These are phyloP conservation scores for Trematosphaeria pertusa DNA, from an alignment of 2,329 filamentous ascomycete species.

Conservation along the genomic window DNA sequence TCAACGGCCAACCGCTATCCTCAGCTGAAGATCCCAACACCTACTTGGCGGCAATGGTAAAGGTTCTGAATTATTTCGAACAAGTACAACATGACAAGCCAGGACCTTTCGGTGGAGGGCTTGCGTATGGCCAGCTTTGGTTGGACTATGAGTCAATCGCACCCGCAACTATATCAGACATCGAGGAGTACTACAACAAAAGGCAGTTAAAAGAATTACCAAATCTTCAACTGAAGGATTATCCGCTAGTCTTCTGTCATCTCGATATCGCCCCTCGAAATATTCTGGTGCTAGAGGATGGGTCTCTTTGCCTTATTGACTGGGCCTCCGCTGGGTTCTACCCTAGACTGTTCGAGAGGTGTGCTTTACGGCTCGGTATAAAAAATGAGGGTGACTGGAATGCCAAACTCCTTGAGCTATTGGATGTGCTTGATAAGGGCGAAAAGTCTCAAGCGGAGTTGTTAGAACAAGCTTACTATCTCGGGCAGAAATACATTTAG, in stretches of 20 bases:
- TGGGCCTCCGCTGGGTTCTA: too few relatives aligned
- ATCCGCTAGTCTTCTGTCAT: slow-evolving; percentile 17
- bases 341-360: too few relatives aligned
- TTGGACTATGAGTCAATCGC: slow-evolving; percentile 9
- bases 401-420: too few relatives aligned
- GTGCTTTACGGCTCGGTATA: too few relatives aligned
- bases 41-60: slow-evolving; percentile 9
- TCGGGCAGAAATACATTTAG: too few relatives aligned
- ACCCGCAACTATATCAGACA: slow-evolving; percentile 8
- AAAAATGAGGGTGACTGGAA: too few relatives aligned
- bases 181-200: slow-evolving; percentile 13
- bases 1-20: slow-evolving; percentile 6
- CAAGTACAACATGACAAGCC: background rate
- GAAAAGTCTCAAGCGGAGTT: too few relatives aligned
- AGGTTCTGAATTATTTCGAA: background rate
- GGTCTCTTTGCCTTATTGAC: slow-evolving; percentile 16
- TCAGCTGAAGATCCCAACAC: slow-evolving; percentile 1
- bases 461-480: too few relatives aligned
- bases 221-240: background rate
- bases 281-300: slow-evolving; percentile 16
- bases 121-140: slow-evolving; percentile 10
- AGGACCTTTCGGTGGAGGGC: slow-evolving; percentile 7
- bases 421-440: too few relatives aligned
- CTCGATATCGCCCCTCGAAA: slow-evolving; percentile 22
- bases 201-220: slow-evolving; percentile 1